Percentiles rank a stretch among this genome's conserved stretches.
These are phyloP conservation scores for Tylopilus rubrobrunneus DNA, from an alignment of 768 basidiomycete species.

Conservation along the genomic window DNA sequence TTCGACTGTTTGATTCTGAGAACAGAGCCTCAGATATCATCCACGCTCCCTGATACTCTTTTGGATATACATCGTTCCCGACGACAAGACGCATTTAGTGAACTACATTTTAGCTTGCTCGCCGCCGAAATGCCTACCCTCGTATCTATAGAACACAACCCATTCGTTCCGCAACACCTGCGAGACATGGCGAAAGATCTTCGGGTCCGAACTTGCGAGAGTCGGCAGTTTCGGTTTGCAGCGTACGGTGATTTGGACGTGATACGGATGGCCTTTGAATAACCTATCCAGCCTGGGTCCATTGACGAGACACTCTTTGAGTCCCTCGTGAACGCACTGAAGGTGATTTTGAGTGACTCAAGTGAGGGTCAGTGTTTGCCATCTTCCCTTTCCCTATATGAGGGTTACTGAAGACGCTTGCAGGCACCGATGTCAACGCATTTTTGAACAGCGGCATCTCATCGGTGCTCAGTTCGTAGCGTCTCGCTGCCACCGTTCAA, in stretches of 20 bases:
- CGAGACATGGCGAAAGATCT: conserved; percentile 48
- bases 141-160: conserved; percentile 66
- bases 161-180: conserved; percentile 45
- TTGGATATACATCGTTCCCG: conserved; percentile 67
- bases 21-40: conserved; percentile 41
- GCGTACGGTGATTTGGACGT: conserved; percentile 73
- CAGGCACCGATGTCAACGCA: conserved; percentile 41
- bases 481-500: conserved; percentile 75
- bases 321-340: conserved; percentile 61
- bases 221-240: conserved; percentile 65
- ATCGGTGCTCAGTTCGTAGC: conserved; percentile 76
- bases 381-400: background rate
- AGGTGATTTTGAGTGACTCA: conserved; percentile 61
- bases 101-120: conserved; percentile 61
- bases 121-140: conserved; percentile 64
- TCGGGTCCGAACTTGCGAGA: conserved; percentile 56
- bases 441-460: conserved; percentile 60
- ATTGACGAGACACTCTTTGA: conserved; percentile 53
- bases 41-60: conserved; percentile 44
- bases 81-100: conserved; percentile 62
- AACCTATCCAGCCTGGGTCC: conserved; percentile 47
- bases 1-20: conserved; percentile 58
- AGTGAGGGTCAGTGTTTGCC: conserved; percentile 45
- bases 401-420: background rate
- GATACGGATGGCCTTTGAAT: conserved; percentile 66